Conservation (phyloP, 2,329 filamentous ascomycete genomes). For the Dactylonectria estremocensis region DNA sequence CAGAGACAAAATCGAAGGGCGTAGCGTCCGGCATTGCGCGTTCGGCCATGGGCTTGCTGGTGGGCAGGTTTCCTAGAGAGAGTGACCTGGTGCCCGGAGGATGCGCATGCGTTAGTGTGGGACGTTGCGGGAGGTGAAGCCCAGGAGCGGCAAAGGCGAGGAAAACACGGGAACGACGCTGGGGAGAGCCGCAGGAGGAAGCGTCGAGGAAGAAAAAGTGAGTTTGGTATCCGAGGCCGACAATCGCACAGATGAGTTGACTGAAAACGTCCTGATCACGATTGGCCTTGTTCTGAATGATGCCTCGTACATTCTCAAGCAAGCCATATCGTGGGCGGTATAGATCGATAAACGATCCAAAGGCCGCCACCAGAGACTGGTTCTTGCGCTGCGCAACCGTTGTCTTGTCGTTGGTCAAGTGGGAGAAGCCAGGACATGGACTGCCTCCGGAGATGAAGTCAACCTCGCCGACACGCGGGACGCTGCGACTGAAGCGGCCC, state of each 20-base stretch:
- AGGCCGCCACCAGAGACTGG: slow-evolving; percentile 83
- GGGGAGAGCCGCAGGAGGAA: slow-evolving; percentile 77
- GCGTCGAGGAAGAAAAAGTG: slow-evolving; percentile 79
- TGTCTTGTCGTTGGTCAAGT: slow-evolving; percentile 70
- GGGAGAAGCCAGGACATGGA: slow-evolving; percentile 84
- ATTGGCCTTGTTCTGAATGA: slow-evolving; percentile 66
- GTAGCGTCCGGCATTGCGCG: slow-evolving; percentile 61
- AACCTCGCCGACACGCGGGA: slow-evolving; percentile 75
- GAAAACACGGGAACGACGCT: slow-evolving; percentile 78
- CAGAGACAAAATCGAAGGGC: slow-evolving; percentile 72
- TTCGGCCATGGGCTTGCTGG: slow-evolving; percentile 71
- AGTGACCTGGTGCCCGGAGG: slow-evolving; percentile 53
- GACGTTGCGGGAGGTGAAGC: slow-evolving; percentile 68
- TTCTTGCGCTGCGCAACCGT: slow-evolving; percentile 74
- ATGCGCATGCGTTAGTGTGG: slow-evolving; percentile 75
- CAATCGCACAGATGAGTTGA: slow-evolving; percentile 80
- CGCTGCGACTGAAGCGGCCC: slow-evolving; percentile 61
- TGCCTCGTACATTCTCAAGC: slow-evolving; percentile 82
- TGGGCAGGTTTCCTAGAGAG: slow-evolving; percentile 71
- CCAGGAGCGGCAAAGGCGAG: slow-evolving; percentile 80
- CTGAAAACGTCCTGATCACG: slow-evolving; percentile 77
- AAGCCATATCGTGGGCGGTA: slow-evolving; percentile 83
- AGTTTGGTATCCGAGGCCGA: slow-evolving; percentile 84
- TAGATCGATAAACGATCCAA: slow-evolving; percentile 81
- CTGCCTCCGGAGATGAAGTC: slow-evolving; percentile 81